These are phyloP conservation scores for Paecilomyces formosus DNA, from an alignment of 2,329 filamentous ascomycete genomes.

Conservation along the genomic window DNA sequence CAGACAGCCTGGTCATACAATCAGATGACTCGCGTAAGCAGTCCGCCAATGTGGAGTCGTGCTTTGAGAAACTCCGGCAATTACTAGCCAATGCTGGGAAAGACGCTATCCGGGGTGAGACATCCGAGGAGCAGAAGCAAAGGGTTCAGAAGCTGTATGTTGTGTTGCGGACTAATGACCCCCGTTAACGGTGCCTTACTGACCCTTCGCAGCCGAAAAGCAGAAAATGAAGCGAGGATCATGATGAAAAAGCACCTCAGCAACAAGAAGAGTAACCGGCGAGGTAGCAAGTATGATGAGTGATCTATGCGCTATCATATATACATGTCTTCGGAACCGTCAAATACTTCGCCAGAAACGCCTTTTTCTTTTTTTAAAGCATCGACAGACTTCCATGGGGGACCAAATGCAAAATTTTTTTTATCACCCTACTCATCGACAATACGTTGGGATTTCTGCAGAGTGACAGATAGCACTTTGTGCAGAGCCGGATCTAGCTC, in stretches of 20 bases:
- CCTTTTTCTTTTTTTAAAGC: not conserved
- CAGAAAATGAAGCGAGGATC: slow-evolving; percentile 51
- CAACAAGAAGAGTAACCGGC: slow-evolving; percentile 52
- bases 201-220: slow-evolving; percentile 41
- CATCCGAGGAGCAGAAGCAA: slow-evolving; percentile 47
- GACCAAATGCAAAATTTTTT: not conserved
- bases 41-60: slow-evolving; percentile 51
- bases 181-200: slow-evolving; percentile 1
- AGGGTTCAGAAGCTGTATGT: slow-evolving; percentile 49
- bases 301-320: slow-evolving; percentile 14
- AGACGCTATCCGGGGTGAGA: slow-evolving; percentile 52
- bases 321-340: not conserved
- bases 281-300: slow-evolving; percentile 32
- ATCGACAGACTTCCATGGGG: not conserved
- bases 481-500: slow-evolving; percentile 47
- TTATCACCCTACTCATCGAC: slow-evolving; percentile 11
- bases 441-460: slow-evolving; percentile 25
- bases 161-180: not conserved
- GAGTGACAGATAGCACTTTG: slow-evolving; percentile 41
- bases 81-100: slow-evolving; percentile 46
- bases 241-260: slow-evolving; percentile 55
- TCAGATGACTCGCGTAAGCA: slow-evolving; percentile 58
- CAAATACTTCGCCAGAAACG: slow-evolving; percentile 3
- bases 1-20: slow-evolving; percentile 52
- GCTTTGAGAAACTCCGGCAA: slow-evolving; percentile 51